Base-by-base conservation (phyloP, 768 basidiomycete genomes). In the Tylopilus sp. region DNA sequence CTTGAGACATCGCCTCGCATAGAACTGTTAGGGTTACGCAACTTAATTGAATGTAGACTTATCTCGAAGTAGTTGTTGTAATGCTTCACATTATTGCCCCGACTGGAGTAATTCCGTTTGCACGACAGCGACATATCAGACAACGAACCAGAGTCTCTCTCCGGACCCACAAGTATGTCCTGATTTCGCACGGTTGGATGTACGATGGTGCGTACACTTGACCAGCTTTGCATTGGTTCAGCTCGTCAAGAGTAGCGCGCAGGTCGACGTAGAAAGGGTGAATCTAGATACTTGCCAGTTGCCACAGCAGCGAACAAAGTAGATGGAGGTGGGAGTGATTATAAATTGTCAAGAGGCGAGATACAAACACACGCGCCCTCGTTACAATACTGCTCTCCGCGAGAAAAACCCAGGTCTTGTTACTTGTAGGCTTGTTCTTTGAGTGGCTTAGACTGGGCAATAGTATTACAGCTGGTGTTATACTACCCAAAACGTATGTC, bases 51-150 rank as follows among this genome's bases (percentile, higher is more conserved):
- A 82, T 64, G 60, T 81, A 56, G 74, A 77, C 57, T 62, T 81
- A 29, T 55, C 74, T 34, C 66, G 69, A 63, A 66, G 21, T 67
- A 72, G 14, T 78, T 78, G 55, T 60, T 62, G 33, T 61, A 57
- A 17, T 70, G 68, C 53, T 72, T 77, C 60, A 50, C 53, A 17
- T 52, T 66, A 21, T 65, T 82, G 17, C 72, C 75, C 12, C 53
- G 57, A 17, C 62, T 85, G 38, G 70, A 74, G 56, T 76, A 78
- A 48, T 70, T 85, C 17, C 75, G 76, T 48, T 68, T 85, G 34
- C 83, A 84, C 61, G 80, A 82, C 58, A 79, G 78, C 52, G 82
- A 83, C 41, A 78, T 86, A 53, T 66, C 78, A 28, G 78, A 83
- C 60, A 63, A 67, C 17, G 72, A 76, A 21, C 52, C 84, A 11